A percentile compares a stretch with the other conserved stretches of the same genome.
Evolutionary conservation across 2,329 filamentous ascomycete species (phyloP).

Genomic region (Eutypella sp.): DNA sequence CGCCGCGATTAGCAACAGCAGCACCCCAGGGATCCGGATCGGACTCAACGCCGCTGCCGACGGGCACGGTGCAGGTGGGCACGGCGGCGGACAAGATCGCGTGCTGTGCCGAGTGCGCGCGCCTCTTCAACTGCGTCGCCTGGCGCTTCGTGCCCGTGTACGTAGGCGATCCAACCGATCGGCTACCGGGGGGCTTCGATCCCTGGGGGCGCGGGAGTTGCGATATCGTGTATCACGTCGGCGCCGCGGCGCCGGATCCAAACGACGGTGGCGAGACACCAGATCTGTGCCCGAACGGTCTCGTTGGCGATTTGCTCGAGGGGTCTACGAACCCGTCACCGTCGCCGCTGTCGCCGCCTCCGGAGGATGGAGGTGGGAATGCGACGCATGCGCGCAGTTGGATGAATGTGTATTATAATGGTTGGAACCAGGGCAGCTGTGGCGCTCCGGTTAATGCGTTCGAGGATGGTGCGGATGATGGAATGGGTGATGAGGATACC

Average conservation of each 20-base stretch:
- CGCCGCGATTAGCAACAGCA: conserved; percentile 15
- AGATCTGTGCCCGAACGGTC: conserved; percentile 17
- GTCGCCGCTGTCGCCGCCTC: no score
- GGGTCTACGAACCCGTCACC: conserved; percentile 1
- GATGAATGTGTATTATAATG: conserved; percentile 23
- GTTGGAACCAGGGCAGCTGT: conserved; percentile 28
- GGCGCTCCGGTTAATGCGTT: conserved; percentile 16
- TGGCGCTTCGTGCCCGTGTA: conserved; percentile 24
- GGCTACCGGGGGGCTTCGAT: conserved; percentile 25
- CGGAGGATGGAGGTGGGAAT: no score
- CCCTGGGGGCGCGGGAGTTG: conserved; percentile 25
- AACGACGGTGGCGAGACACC: conserved; percentile 2
- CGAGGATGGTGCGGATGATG: conserved; percentile 13
- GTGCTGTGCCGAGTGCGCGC: conserved; percentile 24
- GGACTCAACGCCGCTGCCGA: conserved; percentile 7
- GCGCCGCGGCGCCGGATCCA: conserved; percentile 8
- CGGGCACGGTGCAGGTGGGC: conserved; percentile 19
- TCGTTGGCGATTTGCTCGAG: conserved; percentile 8
- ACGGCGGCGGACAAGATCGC: conserved; percentile 23
- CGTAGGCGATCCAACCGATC: conserved; percentile 12
- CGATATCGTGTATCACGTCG: conserved; percentile 22
- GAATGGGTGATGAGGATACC: conserved; percentile 13
- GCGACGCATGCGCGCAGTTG: conserved; percentile 11
- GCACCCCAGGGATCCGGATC: no score
- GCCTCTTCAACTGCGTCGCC: conserved; percentile 26